These are phyloP conservation scores for Chaetomiaceae sp. DNA, from an alignment of 2,329 filamentous ascomycete genomes.

Conservation along the genomic window DNA sequence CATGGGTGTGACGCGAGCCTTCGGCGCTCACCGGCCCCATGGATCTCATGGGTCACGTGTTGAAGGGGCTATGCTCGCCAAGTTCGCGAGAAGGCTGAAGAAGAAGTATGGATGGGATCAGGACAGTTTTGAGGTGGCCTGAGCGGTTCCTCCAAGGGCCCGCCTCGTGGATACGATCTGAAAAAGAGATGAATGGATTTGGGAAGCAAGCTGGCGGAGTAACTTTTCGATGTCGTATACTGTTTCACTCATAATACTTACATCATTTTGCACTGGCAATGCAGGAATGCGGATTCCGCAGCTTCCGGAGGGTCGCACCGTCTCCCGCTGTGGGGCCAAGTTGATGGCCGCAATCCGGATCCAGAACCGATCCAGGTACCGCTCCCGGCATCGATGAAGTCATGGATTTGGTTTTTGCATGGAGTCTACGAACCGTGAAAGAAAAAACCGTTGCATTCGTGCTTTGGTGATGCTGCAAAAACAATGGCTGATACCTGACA, in stretches of 20 bases:
- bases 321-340: background rate
- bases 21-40: slow-evolving; percentile 22
- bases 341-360: background rate
- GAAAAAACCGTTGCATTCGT: no score
- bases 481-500: no score
- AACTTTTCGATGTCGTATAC: no score
- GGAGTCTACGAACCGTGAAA: background rate
- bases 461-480: no score
- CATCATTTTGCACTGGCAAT: no score
- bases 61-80: slow-evolving; percentile 28
- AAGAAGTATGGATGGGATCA: slow-evolving; percentile 33
- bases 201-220: background rate
- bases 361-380: background rate
- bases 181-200: background rate
- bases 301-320: background rate
- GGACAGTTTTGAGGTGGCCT: slow-evolving; percentile 27
- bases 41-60: slow-evolving; percentile 34
- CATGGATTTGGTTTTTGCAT: background rate
- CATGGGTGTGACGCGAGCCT: slow-evolving; percentile 20
- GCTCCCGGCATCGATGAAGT: background rate
- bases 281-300: no score
- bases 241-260: no score
- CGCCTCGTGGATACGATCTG: background rate
- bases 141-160: no score
- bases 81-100: slow-evolving; percentile 29